Conservation (phyloP, 495 filamentous ascomycete species). For the Pseudoneurospora amorphoporcata region DNA sequence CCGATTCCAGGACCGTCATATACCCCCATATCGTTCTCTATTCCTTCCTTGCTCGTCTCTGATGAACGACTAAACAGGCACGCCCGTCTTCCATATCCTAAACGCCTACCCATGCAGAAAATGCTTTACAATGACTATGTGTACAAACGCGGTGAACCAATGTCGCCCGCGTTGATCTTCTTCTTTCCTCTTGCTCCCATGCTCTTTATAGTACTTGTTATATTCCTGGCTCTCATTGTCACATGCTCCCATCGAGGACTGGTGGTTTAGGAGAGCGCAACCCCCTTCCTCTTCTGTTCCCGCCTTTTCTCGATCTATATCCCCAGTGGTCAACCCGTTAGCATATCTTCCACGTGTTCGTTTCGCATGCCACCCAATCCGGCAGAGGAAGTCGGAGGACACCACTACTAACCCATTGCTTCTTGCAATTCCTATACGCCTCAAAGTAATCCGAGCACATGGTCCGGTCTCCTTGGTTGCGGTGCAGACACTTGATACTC, state of each 20-base stretch:
- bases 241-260: conserved; percentile 3
- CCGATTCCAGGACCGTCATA: neutral
- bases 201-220: neutral
- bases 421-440: conserved; percentile 90
- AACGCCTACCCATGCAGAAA: neutral
- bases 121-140: neutral
- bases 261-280: neutral
- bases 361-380: neutral
- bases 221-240: neutral
- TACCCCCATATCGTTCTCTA: neutral
- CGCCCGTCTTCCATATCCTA: neutral
- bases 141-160: neutral
- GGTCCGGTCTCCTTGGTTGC: conserved; percentile 74
- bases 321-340: conserved; percentile 5
- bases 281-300: conserved; percentile 31
- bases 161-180: neutral
- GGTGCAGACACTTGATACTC: conserved; percentile 75
- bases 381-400: neutral
- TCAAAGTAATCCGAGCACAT: conserved; percentile 93
- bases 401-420: conserved; percentile 24
- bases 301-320: conserved; percentile 41
- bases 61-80: neutral
- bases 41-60: neutral
- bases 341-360: neutral
- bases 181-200: neutral